These are phyloP conservation scores for Novymonas esmeraldas DNA, from an alignment of 208 protist genomes.

Conservation along the genomic window DNA sequence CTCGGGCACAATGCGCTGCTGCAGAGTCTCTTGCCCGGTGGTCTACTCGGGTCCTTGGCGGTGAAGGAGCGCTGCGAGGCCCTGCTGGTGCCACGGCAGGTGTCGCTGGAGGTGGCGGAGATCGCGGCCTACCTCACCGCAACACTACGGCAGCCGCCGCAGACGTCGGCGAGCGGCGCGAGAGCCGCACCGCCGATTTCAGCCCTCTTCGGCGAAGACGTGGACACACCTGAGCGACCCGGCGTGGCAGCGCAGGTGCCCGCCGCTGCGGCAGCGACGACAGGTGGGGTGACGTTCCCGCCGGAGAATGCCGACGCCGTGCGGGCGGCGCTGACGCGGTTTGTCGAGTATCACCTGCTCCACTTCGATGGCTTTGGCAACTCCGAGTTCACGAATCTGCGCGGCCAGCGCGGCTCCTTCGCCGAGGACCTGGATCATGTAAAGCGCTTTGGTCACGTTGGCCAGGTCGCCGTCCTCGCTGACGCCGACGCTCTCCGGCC, in stretches of 20 bases:
- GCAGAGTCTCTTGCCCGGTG: conserved; percentile 46
- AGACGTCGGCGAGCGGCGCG: background rate
- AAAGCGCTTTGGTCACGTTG: conserved; percentile 44
- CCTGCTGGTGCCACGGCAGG: conserved; percentile 56
- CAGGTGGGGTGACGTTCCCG: conserved; percentile 10
- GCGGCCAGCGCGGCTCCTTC: conserved; percentile 70
- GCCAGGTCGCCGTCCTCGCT: conserved; percentile 38
- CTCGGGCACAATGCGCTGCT: conserved; percentile 49
- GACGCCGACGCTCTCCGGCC: conserved; percentile 37
- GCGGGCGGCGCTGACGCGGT: conserved; percentile 28
- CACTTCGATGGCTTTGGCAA: conserved; percentile 53
- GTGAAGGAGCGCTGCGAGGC: conserved; percentile 43
- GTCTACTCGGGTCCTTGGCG: conserved; percentile 35
- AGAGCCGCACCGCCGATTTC: background rate
- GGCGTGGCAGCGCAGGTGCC: too few species aligned
- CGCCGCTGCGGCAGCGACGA: background rate
- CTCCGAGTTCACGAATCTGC: conserved; percentile 56
- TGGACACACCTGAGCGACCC: background rate
- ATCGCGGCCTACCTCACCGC: conserved; percentile 36
- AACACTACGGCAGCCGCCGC: background rate
- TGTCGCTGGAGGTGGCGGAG: conserved; percentile 32
- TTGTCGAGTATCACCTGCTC: conserved; percentile 70
- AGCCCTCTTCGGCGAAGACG: conserved; percentile 12
- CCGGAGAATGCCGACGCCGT: conserved; percentile 23
- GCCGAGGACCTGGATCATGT: conserved; percentile 61